A percentile compares a stretch with the other conserved stretches of the same genome.
Conservation (phyloP, 2,329 filamentous ascomycete species). For the Stemphylium lycopersici region DNA sequence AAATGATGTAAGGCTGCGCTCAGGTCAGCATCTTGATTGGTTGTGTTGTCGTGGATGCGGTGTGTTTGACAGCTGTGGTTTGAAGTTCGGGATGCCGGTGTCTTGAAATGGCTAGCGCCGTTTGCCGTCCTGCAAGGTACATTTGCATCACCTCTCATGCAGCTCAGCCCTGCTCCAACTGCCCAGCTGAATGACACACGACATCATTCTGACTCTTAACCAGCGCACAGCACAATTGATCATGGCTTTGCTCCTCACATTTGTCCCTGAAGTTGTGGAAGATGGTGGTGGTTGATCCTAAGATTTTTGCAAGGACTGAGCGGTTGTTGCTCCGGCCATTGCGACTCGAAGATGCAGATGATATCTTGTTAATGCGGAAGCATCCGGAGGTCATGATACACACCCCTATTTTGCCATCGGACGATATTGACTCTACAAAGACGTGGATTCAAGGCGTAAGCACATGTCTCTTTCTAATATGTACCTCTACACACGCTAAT, state of each 20-base stretch:
- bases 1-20: slow-evolving; percentile 13
- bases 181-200: slow-evolving; percentile 30
- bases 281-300: slow-evolving; percentile 45
- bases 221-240: neutral
- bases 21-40: slow-evolving; percentile 33
- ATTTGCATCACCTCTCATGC: slow-evolving; percentile 3
- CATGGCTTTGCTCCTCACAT: slow-evolving; percentile 25
- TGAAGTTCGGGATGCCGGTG: slow-evolving; percentile 25
- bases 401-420: slow-evolving; percentile 59
- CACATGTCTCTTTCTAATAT: neutral
- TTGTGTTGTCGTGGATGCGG: slow-evolving; percentile 19
- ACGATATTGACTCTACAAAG: slow-evolving; percentile 50
- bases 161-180: slow-evolving; percentile 8
- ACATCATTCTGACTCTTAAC: slow-evolving; percentile 18
- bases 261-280: slow-evolving; percentile 11
- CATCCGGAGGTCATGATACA: slow-evolving; percentile 68
- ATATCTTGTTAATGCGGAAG: slow-evolving; percentile 60
- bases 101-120: slow-evolving; percentile 28
- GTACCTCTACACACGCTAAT: neutral
- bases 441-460: slow-evolving; percentile 48
- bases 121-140: slow-evolving; percentile 16
- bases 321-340: slow-evolving; percentile 63
- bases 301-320: slow-evolving; percentile 51
- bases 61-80: slow-evolving; percentile 28
- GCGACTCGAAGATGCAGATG: slow-evolving; percentile 57